A percentile compares a stretch with the other conserved stretches of the same genome.
Evolutionary conservation across 805 yeast genomes (phyloP).

Genomic region (Metschnikowia hibisci): DNA sequence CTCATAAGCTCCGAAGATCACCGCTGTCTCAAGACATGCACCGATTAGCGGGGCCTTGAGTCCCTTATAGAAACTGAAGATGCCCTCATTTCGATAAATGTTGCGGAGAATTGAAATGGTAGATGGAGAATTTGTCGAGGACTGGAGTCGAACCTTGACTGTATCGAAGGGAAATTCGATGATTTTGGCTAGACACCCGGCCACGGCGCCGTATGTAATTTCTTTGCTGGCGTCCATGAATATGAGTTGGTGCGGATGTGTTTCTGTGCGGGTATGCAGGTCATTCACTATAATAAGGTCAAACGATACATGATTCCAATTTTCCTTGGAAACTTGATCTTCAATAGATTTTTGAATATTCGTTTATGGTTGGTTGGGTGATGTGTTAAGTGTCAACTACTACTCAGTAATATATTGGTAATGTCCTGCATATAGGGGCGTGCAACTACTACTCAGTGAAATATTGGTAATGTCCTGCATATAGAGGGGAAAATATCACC

Average conservation of each 20-base stretch:
- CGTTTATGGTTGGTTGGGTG: too few species aligned
- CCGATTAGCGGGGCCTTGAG: constrained; percentile 79
- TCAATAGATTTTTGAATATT: too few species aligned
- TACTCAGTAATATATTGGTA: too few species aligned
- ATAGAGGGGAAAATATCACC: too few species aligned
- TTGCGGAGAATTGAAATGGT: constrained; percentile 62
- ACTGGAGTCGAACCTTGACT: constrained; percentile 80
- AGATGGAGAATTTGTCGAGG: constrained; percentile 42
- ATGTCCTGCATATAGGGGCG: too few species aligned
- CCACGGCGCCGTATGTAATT: constrained; percentile 47
- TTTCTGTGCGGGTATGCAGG: background rate
- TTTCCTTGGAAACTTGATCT: too few species aligned
- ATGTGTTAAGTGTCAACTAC: too few species aligned
- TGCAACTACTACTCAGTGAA: too few species aligned
- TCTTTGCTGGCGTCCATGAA: constrained; percentile 31
- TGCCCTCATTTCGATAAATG: constrained; percentile 67
- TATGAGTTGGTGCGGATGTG: background rate
- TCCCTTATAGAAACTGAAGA: constrained; percentile 70
- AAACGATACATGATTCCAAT: too few species aligned
- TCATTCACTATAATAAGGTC: too few species aligned
- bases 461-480: too few species aligned
- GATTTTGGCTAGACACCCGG: constrained; percentile 82
- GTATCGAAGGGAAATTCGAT: constrained; percentile 94
- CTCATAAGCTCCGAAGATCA: constrained; percentile 66
- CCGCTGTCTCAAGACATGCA: constrained; percentile 86